Evolutionary conservation across 2,329 filamentous ascomycete genomes (phyloP).

Genomic region (Neonectria coccinea): DNA sequence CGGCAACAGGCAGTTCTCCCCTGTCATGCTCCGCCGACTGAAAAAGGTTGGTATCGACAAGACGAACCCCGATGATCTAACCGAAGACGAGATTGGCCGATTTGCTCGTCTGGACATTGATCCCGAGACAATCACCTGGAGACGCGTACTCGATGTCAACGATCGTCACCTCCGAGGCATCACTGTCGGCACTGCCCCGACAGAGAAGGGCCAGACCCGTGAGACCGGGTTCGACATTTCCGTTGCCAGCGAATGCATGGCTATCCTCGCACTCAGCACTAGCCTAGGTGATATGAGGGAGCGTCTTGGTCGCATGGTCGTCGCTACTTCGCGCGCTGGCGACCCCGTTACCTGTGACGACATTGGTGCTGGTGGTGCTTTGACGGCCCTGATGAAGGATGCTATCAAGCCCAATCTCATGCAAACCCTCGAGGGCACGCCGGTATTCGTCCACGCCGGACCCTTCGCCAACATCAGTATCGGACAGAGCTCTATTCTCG

Average conservation of each 20-base stretch:
- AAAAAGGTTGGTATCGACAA: slow-evolving; percentile 97
- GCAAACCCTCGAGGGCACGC: slow-evolving; percentile 97
- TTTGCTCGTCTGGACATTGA: slow-evolving; percentile 98
- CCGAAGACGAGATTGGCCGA: slow-evolving; percentile 84
- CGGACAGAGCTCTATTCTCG: slow-evolving; percentile 93
- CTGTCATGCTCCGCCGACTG: slow-evolving; percentile 91
- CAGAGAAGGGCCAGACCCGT: slow-evolving; percentile 89
- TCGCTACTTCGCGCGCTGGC: slow-evolving; percentile 85
- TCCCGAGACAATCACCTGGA: slow-evolving; percentile 96
- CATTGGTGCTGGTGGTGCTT: slow-evolving; percentile 89
- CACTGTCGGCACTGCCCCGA: slow-evolving; percentile 87
- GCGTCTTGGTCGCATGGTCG: slow-evolving; percentile 93
- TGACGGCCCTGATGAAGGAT: slow-evolving; percentile 96
- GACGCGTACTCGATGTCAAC: slow-evolving; percentile 95
- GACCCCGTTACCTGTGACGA: slow-evolving; percentile 97
- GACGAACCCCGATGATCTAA: slow-evolving; percentile 91
- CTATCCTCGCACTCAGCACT: slow-evolving; percentile 93
- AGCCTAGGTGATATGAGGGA: slow-evolving; percentile 90
- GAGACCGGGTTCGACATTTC: slow-evolving; percentile 98
- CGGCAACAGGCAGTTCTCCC: slow-evolving; percentile 86
- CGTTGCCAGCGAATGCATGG: slow-evolving; percentile 98
- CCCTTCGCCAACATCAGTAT: slow-evolving; percentile 99
- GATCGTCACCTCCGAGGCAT: slow-evolving; percentile 92
- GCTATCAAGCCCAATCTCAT: slow-evolving; percentile 99
- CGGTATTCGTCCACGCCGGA: slow-evolving; percentile 96